Evolutionary conservation across 192 early-diverging fungal genomes (phyloP), one percentile per base, ranked within the genome.

Genomic region (Podila minutissima): DNA sequence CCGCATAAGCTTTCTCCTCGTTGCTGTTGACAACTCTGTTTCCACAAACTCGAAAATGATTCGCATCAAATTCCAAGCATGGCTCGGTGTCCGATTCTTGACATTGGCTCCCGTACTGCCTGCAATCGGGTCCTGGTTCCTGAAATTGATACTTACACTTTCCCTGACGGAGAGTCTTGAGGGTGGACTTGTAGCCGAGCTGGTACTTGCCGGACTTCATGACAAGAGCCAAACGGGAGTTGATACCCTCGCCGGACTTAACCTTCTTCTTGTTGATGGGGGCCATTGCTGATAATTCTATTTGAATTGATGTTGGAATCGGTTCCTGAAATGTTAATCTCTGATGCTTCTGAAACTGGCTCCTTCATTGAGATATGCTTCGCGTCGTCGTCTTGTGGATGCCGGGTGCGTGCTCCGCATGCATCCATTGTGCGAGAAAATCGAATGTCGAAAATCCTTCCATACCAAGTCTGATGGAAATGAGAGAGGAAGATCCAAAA

Each of bases 171-270:
- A 99, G 90, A 77, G 93, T 92, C 93, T 99, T 98, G 83, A 99
- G 91, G 83, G 97, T 98, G 76, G 95, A 94, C 94, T 99, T 98
- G 95, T 99, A 99, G 62, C 98, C 98, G 71, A 99, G 93, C 66
- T 91, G 88, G 88, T 94, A 95, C 92, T 99, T 99, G 84, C 98
- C 98, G 84, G 93, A 94, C 94, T 99, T 99, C 95, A 96, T 99
- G 74, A 99, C 98, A 83, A 99, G 94, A 71, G 95, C 93, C 81
- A 99, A 93, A 81, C 97, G 93, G 82, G 96, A 92, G 95, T 99
- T 99, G 93, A 99, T 98, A 87, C 92, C 93, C 89, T 99, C 97
- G 64, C 89, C 84, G 71, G 92, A 74, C 87, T 96, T 93, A 91
- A 96, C 95, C 83, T 91, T 83, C 91, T 94, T 94, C 87, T 92